Percentiles rank a stretch among this genome's conserved stretches.
Evolutionary conservation across 495 filamentous ascomycete species (phyloP).

Genomic region (Podospora didyma): DNA sequence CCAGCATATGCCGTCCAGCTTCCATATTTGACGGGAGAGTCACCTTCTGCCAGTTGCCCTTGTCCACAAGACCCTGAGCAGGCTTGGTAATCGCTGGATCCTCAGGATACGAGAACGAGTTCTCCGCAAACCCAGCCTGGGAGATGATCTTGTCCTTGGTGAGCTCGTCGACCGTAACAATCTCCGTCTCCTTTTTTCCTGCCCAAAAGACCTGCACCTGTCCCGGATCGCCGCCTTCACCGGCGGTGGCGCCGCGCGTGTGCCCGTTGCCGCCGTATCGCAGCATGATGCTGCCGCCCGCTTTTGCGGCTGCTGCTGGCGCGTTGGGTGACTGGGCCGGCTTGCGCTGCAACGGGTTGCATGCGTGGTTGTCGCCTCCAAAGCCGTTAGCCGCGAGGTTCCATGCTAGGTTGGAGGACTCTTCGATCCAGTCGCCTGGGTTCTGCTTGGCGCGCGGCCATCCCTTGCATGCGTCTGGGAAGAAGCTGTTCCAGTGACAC

Average conservation of each 20-base stretch:
- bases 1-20: neutral
- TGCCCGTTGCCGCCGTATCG: neutral
- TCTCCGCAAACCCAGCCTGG: neutral
- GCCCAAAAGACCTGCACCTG: neutral
- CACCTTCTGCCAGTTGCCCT: neutral
- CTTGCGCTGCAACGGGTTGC: neutral
- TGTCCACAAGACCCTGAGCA: neutral
- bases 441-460: neutral
- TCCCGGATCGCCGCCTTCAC: neutral
- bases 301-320: neutral
- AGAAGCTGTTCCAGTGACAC: neutral
- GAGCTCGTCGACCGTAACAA: neutral
- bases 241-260: too few species aligned
- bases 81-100: neutral
- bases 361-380: neutral
- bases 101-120: neutral
- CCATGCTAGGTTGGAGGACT: neutral
- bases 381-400: neutral
- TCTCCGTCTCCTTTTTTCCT: neutral
- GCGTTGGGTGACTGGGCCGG: neutral
- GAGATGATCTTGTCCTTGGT: neutral
- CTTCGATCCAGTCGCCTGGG: neutral
- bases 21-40: neutral
- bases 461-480: neutral
- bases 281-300: neutral